Evolutionary conservation across 1,139 yeast species (phyloP), one percentile per base, ranked within the genome.

Genomic region (Arxiozyma bovina): DNA sequence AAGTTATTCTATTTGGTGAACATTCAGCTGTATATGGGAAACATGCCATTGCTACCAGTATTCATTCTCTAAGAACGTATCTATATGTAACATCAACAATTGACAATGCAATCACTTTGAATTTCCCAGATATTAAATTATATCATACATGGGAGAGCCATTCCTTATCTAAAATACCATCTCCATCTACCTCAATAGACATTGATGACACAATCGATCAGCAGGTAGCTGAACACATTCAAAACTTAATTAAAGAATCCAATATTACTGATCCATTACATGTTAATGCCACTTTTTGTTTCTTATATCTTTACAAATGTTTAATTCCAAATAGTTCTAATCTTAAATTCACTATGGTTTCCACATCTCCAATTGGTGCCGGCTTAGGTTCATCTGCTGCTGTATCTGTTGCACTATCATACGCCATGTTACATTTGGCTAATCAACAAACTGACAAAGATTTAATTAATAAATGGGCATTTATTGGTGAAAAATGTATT

Each of bases 361-460:
- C 96, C 0, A 84, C 96, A 0, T 74, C 91, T 53, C 99, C 99
- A 0, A 87, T 93, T 53, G 98, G 99, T 34, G 97, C 99, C 1
- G 99, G 99, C 0, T 76, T 93, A 52, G 99, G 99, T 0, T 88
- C 96, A 0, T 87, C 96, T 51, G 99, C 98, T 0, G 83, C 96
- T 2, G 81, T 88, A 21, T 81, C 96, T 0, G 99, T 93, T 15
- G 85, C 96, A 66, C 70, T 93, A 46, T 81, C 96, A 0, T 75
- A 94, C 12, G 93, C 95, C 0, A 73, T 93, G 67, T 76, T 88
- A 6, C 69, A 77, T 38, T 70, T 87, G 34, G 11, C n/a, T 7
- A 25, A 11, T 8, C 27, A 12, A n/a, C 18, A 17, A 15, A 21
- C 45, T 7, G 42, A 12, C 5, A 77, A 85, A 45, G 75, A 78